phyloP scores from a whole-genome alignment of 2,329 filamentous ascomycete species.

The Penicillium aurantiogriseum region DNA sequence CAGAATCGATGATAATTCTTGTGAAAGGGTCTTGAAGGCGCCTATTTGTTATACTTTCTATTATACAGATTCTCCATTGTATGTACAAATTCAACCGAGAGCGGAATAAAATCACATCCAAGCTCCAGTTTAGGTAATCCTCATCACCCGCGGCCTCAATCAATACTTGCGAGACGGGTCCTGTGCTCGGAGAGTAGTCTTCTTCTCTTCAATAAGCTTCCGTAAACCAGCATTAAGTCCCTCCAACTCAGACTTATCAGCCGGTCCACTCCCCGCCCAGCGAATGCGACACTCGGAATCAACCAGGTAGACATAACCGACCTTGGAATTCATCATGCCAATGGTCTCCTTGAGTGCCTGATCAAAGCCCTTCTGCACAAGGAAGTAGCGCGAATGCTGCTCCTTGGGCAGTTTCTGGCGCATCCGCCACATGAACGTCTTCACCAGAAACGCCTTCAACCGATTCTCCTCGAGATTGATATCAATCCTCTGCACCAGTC shows the following conservation, averaged over 20 bases:
- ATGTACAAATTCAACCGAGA: slow-evolving; percentile 28
- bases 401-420: slow-evolving; percentile 48
- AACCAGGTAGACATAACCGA: slow-evolving; percentile 89
- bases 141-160: slow-evolving; percentile 8
- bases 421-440: slow-evolving; percentile 53
- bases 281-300: slow-evolving; percentile 85
- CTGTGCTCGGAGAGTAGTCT: slow-evolving; percentile 23
- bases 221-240: slow-evolving; percentile 43
- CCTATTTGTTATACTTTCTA: slow-evolving; percentile 18
- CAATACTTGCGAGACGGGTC: slow-evolving; percentile 20
- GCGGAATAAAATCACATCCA: slow-evolving; percentile 13
- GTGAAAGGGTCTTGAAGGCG: slow-evolving; percentile 15
- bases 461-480: slow-evolving; percentile 85
- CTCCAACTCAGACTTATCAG: slow-evolving; percentile 42
- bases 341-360: slow-evolving; percentile 59
- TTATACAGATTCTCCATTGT: slow-evolving; percentile 29
- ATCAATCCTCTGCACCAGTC: slow-evolving; percentile 71
- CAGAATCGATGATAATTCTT: slow-evolving; percentile 19
- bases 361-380: slow-evolving; percentile 57
- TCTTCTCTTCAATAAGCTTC: slow-evolving; percentile 45
- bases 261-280: slow-evolving; percentile 76
- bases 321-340: slow-evolving; percentile 79
- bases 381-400: slow-evolving; percentile 59
- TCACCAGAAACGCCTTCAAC: slow-evolving; percentile 59
- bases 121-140: slow-evolving; percentile 2